A percentile compares a stretch with the other conserved stretches of the same genome.
Conservation (phyloP, 1,139 yeast genomes). For the Candida pseudoviswanathii region DNA sequence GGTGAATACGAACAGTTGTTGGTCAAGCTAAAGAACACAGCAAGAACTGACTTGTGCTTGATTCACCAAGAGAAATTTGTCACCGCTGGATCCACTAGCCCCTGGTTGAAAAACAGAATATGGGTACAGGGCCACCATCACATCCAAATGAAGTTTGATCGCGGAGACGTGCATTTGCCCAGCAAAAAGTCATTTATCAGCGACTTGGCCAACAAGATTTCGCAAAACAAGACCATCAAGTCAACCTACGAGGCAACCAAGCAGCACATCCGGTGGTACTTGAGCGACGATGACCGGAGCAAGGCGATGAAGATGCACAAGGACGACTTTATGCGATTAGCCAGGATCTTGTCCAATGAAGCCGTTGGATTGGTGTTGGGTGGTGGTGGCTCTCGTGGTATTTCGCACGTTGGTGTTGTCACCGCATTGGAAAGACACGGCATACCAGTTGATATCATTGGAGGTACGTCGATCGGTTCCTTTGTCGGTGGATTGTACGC, state of each 20-base stretch:
- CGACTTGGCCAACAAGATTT: constrained; percentile 43
- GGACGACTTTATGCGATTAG: constrained; percentile 85
- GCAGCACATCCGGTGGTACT: constrained; percentile 22
- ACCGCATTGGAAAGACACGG: constrained; percentile 92
- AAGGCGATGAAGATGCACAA: constrained; percentile 61
- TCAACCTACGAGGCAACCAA: constrained; percentile 36
- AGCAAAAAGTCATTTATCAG: constrained; percentile 28
- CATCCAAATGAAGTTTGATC: constrained; percentile 57
- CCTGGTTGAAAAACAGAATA: constrained; percentile 80
- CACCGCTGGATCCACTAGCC: constrained; percentile 78
- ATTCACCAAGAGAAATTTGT: constrained; percentile 84
- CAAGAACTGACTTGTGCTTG: constrained; percentile 83
- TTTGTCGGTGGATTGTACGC: constrained; percentile 96
- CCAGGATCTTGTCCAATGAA: constrained; percentile 86
- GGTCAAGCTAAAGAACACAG: constrained; percentile 77
- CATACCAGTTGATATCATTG: constrained; percentile 89
- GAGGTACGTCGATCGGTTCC: constrained; percentile 96
- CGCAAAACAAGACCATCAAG: constrained; percentile 34
- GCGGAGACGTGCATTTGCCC: constrained; percentile 19
- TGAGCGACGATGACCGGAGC: constrained; percentile 21
- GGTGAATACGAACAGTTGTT: constrained; percentile 86
- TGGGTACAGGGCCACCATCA: constrained; percentile 97
- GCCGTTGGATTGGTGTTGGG: constrained; percentile 94
- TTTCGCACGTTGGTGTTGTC: constrained; percentile 90
- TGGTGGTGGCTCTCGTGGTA: constrained; percentile 97